Base-by-base conservation (phyloP, 768 basidiomycete genomes). In the Suillus clintonianus region DNA sequence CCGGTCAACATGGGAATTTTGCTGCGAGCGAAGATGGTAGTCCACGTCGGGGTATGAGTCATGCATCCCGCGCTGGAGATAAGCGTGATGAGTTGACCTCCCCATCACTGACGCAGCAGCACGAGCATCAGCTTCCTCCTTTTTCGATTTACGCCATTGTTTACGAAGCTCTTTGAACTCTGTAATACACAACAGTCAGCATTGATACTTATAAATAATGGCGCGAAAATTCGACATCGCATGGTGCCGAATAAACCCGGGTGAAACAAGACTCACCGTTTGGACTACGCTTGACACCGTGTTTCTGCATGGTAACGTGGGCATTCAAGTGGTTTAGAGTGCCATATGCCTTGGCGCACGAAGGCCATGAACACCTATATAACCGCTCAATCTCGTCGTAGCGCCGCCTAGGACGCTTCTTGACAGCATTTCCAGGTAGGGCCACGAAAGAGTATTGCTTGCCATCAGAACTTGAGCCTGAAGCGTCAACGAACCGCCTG, bases 151-250 rank as follows among this genome's bases (percentile, higher is more conserved):
- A 47, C 95, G 89, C 95, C 97, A 97, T 69, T 91, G 90, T 76
- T 96, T 98, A 62, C 97, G 89, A 70, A 98, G 87, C 73, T 99
- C 97, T 72, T 97, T 98, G 84, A 99, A 99, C 81, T 99, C 97
- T 98, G 78, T 53, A 67, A 54, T 63, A 65, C 62, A 43, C 30
- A 1, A 43, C 30, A 1, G 51, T 14, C 19, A 56, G 76, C 37
- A 75, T 62, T 11, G 4, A n/a, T 47, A 24, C 14, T 36, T 13
- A 47, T 58, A 32, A 17, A 36, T 11, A 57, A 57, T 39, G 36
- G 4, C 13, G 59, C n/a, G n/a, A n/a, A n/a, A n/a, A n/a, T n/a
- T 54, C 27, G 54, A 24, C 36, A 24, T 24, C 11, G n/a, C 57
- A 64, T 58, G 64, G 36, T 34, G 53, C 51, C 64, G 56, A 62